Percentiles rank a stretch among this genome's conserved stretches.
These are phyloP conservation scores for Lactarius sanguifluus DNA, from an alignment of 768 basidiomycete genomes.

Conservation along the genomic window DNA sequence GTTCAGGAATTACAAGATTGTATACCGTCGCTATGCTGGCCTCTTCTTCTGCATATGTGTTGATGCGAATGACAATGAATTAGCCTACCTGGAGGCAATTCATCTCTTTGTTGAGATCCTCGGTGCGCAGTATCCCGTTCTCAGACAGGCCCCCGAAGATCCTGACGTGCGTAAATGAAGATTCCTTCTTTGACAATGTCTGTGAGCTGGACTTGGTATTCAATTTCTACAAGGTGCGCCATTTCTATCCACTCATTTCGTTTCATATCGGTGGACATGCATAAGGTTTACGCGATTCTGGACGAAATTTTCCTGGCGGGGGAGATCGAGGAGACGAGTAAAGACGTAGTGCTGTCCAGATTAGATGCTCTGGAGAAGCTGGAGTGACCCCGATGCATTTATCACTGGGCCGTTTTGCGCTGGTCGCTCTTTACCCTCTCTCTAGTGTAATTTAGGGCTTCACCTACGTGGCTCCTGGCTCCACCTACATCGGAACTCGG, in stretches of 20 bases:
- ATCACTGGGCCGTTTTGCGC: neutral
- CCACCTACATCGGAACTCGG: neutral
- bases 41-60: conserved; percentile 98
- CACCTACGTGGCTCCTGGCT: neutral
- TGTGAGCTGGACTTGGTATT: conserved; percentile 98
- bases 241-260: neutral
- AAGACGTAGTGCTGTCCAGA: conserved; percentile 89
- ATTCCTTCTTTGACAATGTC: conserved; percentile 98
- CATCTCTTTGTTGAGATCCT: conserved; percentile 98
- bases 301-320: conserved; percentile 99
- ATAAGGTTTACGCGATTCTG: conserved; percentile 92
- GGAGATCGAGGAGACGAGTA: conserved; percentile 97
- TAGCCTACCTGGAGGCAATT: conserved; percentile 96
- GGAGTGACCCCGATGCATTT: conserved; percentile 51
- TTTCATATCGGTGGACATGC: neutral
- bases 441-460: neutral
- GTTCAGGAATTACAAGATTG: conserved; percentile 98
- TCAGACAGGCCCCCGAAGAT: conserved; percentile 9
- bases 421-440: neutral
- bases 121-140: conserved; percentile 50
- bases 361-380: conserved; percentile 92
- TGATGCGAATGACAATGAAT: conserved; percentile 97
- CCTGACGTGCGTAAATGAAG: conserved; percentile 41
- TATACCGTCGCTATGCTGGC: conserved; percentile 95
- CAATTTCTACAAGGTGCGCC: conserved; percentile 91